Conservation (phyloP, 148 eudicot genomes). For the Rhododendron vialii region DNA sequence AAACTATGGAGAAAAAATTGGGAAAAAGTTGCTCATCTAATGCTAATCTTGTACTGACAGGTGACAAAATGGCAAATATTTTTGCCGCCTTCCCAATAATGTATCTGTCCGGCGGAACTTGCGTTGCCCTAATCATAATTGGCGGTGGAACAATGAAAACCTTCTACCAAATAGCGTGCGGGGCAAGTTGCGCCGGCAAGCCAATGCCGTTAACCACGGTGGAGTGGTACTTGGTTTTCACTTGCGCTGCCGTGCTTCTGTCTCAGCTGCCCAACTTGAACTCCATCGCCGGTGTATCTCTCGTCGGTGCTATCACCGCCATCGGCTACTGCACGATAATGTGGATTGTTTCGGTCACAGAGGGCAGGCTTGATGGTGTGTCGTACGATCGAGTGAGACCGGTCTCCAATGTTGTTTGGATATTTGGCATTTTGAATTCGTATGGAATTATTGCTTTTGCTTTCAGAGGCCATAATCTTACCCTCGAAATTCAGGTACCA, state of each 20-base stretch:
- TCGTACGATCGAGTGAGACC: slow-evolving; percentile 10
- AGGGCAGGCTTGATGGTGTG: slow-evolving; percentile 13
- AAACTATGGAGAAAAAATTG: not conserved
- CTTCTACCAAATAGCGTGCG: slow-evolving; percentile 15
- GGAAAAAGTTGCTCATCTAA: not conserved
- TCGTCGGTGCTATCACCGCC: slow-evolving; percentile 13
- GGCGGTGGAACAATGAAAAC: slow-evolving; percentile 17
- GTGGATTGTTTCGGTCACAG: slow-evolving; percentile 11
- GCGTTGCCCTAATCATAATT: slow-evolving; percentile 12
- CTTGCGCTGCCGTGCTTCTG: slow-evolving; percentile 10
- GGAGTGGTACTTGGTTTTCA: slow-evolving; percentile 19
- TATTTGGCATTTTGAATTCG: slow-evolving; percentile 5
- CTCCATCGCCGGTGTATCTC: slow-evolving; percentile 17
- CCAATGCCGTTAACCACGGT: slow-evolving; percentile 7
- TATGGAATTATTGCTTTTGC: slow-evolving; percentile 17
- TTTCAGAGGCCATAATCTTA: slow-evolving; percentile 21
- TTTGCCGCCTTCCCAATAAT: slow-evolving; percentile 16
- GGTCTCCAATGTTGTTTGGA: slow-evolving; percentile 7
- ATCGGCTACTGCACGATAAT: slow-evolving; percentile 17
- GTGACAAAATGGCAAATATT: slow-evolving; percentile 8
- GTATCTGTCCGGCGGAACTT: slow-evolving; percentile 17
- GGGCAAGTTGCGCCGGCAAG: not conserved
- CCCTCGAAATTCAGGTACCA: slow-evolving; percentile 18
- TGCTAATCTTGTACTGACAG: not conserved
- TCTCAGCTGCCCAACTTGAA: slow-evolving; percentile 19